Evolutionary conservation across 2,329 filamentous ascomycete species (phyloP), one percentile per base, ranked within the genome.

Genomic region (Arachnopeziza araneosa): DNA sequence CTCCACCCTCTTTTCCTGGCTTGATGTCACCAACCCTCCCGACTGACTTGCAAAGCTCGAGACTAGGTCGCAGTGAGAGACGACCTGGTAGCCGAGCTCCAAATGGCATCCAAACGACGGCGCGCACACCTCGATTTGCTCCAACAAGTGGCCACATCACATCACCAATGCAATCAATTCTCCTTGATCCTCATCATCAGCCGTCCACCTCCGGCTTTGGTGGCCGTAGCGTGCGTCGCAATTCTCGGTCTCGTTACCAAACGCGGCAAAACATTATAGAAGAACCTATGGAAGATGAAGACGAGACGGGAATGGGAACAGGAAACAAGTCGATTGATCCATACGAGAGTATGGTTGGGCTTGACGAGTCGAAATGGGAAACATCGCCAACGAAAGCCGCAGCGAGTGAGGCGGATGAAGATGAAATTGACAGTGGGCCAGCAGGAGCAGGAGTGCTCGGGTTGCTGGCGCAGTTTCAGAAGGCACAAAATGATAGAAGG

Each of bases 141-240:
- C 70, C 78, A 58, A 52, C 63, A 63, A 69, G 62, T 19, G 44
- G 63, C 55, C 64, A 71, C 48, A 14, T n/a, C 19, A 65, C 63
- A 24, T 68, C 82, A 10, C 87, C 88, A 4, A 86, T 90, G 81
- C 83, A 85, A 21, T 91, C 88, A 1, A 83, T 90, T 65, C 78
- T 93, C 1, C 78, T 93, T 1, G 89, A 93, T 73, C 85, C 88
- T 1, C 88, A 90, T 69, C 86, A 93, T 63, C 88, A 92, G 62
- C 89, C 88, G 6, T 77, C 79, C 1, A 76, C 77, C 1, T 78
- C 80, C 10, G 76, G 76, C 5, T 71, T 77, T 44, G 75, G 75
- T 1, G 74, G 69, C 21, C 77, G 79, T 49, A 82, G 79, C 55
- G 69, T 76, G n/a, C 76, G 83, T 61, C 74, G 77, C 56, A 72